phyloP scores from a whole-genome alignment of 108 stramenopile species.

The Nannochloropsis salina region DNA sequence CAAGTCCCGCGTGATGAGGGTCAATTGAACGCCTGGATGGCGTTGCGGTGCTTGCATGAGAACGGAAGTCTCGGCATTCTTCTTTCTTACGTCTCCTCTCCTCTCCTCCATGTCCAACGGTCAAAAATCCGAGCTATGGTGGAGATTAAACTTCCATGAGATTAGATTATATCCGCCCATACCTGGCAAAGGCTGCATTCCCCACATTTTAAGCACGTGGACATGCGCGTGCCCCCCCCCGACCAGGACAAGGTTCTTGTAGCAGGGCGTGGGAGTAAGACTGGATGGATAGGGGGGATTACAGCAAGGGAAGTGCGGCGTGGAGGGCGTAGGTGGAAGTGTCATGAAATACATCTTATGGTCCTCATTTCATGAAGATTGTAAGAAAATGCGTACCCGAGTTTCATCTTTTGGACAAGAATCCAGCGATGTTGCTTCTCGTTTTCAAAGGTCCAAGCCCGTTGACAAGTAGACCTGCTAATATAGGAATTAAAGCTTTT shows the following conservation, averaged over 20 bases:
- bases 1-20: constrained; percentile 75
- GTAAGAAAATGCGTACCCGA: too few relatives aligned
- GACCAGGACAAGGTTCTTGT: constrained; percentile 70
- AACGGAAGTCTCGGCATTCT: background rate
- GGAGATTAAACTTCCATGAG: too few relatives aligned
- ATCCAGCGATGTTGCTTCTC: too few relatives aligned
- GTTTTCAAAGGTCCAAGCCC: too few relatives aligned
- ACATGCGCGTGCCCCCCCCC: constrained; percentile 96
- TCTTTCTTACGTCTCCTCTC: background rate
- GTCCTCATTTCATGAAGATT: too few relatives aligned
- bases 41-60: background rate
- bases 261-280: background rate
- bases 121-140: too few relatives aligned
- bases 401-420: too few relatives aligned
- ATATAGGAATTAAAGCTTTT: too few relatives aligned
- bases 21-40: constrained; percentile 38
- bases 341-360: too few relatives aligned
- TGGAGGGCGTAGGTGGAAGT: too few relatives aligned
- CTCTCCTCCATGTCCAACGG: background rate
- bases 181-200: constrained; percentile 62
- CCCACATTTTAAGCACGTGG: constrained; percentile 83
- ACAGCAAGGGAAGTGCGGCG: background rate
- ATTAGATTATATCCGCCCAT: constrained; percentile 28
- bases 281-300: background rate
- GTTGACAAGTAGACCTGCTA: too few relatives aligned